Conservation (phyloP, 768 basidiomycete genomes). For the Dentipellis sp. region DNA sequence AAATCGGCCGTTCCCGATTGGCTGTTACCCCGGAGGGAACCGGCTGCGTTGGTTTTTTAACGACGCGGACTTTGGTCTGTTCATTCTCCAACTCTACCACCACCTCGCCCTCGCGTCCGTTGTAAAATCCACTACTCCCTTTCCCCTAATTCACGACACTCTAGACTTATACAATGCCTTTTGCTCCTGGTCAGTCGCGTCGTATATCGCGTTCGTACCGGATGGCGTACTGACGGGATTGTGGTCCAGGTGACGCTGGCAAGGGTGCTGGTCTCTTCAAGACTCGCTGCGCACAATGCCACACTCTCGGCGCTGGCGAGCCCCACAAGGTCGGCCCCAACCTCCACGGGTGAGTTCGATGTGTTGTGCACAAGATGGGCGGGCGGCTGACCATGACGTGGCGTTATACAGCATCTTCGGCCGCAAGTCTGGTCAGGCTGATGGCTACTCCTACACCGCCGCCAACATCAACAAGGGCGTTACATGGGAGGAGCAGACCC, state of each 20-base stretch:
- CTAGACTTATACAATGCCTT: conserved; percentile 29
- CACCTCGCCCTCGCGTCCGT: neutral
- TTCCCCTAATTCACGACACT: neutral
- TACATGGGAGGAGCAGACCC: conserved; percentile 75
- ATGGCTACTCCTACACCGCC: conserved; percentile 85
- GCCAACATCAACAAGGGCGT: conserved; percentile 96
- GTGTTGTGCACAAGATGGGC: neutral
- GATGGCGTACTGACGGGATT: neutral
- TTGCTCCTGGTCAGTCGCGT: conserved; percentile 28
- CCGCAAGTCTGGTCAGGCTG: conserved; percentile 78
- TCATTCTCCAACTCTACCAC: neutral
- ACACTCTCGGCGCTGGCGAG: conserved; percentile 72
- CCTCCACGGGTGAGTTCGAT: conserved; percentile 69
- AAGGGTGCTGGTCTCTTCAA: conserved; percentile 97
- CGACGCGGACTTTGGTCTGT: neutral
- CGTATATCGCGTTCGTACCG: neutral
- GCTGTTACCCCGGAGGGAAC: neutral
- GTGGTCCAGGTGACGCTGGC: conserved; percentile 56
- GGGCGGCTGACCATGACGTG: conserved; percentile 2
- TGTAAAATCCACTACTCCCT: neutral
- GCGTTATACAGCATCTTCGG: conserved; percentile 54
- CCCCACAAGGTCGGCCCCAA: conserved; percentile 91
- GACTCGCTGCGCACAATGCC: conserved; percentile 92
- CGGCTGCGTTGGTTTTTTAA: neutral
- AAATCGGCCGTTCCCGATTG: neutral